Evolutionary conservation across 1,284 basidiomycete species (phyloP).

Genomic region (Boletus smithii): DNA sequence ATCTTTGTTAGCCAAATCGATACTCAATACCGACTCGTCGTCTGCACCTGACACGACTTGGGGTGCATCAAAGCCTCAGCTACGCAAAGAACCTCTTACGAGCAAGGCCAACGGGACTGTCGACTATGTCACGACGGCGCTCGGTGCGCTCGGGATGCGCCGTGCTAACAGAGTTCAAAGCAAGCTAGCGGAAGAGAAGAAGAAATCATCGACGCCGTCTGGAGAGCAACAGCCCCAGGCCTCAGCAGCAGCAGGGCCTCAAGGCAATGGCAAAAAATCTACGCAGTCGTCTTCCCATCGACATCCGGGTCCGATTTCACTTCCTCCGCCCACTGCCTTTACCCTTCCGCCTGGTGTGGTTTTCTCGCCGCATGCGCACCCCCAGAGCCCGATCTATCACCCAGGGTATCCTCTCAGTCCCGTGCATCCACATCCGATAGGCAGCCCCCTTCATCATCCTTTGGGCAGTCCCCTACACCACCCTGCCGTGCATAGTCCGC

Average conservation of each 20-base stretch:
- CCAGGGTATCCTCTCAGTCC: conserved; percentile 32
- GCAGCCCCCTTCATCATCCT: conserved; percentile 32
- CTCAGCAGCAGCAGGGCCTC: conserved; percentile 12
- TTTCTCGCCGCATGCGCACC: conserved; percentile 34
- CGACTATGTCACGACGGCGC: conserved; percentile 21
- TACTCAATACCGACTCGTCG: conserved; percentile 11
- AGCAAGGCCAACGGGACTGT: conserved; percentile 20
- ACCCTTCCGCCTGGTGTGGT: conserved; percentile 39
- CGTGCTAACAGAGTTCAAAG: conserved; percentile 28
- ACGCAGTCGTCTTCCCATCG: conserved; percentile 46
- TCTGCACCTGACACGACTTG: conserved; percentile 15
- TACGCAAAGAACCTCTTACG: conserved; percentile 9
- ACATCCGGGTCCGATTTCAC: conserved; percentile 67
- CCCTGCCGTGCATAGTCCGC: conserved; percentile 34
- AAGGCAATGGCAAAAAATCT: conserved; percentile 21
- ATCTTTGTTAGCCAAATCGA: conserved; percentile 16
- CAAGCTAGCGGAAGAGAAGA: conserved; percentile 27
- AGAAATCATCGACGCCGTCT: conserved; percentile 7
- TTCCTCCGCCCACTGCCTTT: conserved; percentile 56
- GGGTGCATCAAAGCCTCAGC: conserved; percentile 14
- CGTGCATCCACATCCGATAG: conserved; percentile 28
- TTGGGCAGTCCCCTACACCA: conserved; percentile 32
- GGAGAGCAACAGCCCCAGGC: conserved; percentile 16
- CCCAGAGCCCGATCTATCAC: conserved; percentile 37
- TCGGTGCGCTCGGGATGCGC: conserved; percentile 31